Evolutionary conservation across 202 grass and related monocot genomes (phyloP).

Genomic region (Eragrostis tef): DNA sequence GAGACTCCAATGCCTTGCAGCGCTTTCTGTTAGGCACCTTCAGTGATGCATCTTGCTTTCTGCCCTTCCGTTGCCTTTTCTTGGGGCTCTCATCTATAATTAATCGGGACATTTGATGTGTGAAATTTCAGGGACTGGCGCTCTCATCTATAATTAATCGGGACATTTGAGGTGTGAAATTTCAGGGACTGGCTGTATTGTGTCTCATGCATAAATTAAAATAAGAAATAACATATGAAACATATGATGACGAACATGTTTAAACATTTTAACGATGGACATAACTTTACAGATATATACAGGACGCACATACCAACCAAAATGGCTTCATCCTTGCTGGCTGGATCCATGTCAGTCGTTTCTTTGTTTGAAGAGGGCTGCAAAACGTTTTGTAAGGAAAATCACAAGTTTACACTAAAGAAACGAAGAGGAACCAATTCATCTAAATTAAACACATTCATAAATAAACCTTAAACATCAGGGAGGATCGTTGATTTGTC

Average conservation of each 20-base stretch:
- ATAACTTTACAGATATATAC: conserved; percentile 3
- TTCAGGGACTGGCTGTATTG: background rate
- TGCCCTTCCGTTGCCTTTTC: conserved; percentile 62
- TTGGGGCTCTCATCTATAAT: conserved; percentile 64
- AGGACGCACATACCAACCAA: conserved; percentile 46
- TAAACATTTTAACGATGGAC: conserved; percentile 26
- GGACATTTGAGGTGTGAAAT: conserved; percentile 30
- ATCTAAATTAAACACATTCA: conserved; percentile 17
- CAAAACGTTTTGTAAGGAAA: conserved; percentile 40
- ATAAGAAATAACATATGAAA: conserved; percentile 30
- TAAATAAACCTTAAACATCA: background rate
- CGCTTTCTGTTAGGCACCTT: conserved; percentile 57
- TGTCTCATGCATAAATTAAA: conserved; percentile 24
- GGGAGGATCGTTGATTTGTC: background rate
- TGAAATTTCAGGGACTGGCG: conserved; percentile 9
- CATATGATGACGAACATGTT: background rate
- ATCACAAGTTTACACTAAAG: conserved; percentile 33
- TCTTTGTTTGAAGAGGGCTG: conserved; percentile 50
- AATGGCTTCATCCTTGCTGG: conserved; percentile 48
- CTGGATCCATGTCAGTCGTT: conserved; percentile 32
- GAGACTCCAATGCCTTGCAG: conserved; percentile 60
- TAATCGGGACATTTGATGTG: conserved; percentile 22
- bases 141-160: conserved; percentile 58
- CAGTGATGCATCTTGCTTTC: conserved; percentile 47
- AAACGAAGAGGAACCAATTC: conserved; percentile 1